Evolutionary conservation across 116 monocot genomes (phyloP), one percentile per base, ranked within the genome.

Genomic region (Trichopus zeylanicus): DNA sequence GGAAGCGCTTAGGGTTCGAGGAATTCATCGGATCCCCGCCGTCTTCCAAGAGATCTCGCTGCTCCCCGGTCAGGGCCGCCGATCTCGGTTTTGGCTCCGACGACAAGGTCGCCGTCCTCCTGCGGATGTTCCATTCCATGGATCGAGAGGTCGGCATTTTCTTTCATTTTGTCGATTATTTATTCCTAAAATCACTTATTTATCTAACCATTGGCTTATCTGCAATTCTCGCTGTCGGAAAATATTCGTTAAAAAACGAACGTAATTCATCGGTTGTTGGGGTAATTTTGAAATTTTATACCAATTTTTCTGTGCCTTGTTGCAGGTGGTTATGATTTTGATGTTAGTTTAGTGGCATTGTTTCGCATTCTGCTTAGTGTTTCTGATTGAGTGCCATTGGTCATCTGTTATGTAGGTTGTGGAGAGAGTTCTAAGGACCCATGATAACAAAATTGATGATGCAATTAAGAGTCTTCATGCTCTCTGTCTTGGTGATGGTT

Each of bases 1-100:
- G 88, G 52, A 88, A 88, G 71, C 83, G 88, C 24, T 60, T 81
- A 62, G 83, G 79, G 69, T 73, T 88, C 59, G 88, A 88, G 69
- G 88, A 88, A 66, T 72, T 74, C 74, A 80, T 88, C 72, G 88
- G 83, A 71, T 83, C 80, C 62, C 53, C 82, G 51, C 30, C 66
- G 48, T 55, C 63, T 32, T 16, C 73, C 21, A 77, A 83, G 42
- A 68, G 66, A 59, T 70, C 78, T 31, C 63, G 52, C 21, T 74
- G 60, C 83, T 68, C 63, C 4, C 66, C 79, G 1, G 23, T 60
- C 31, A n/a, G n/a, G n/a, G n/a, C 42, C 12, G 62, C 67, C 26
- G 73, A 77, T 15, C 56, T 73, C 64, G 79, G 53, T 21, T 54
- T 73, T 46, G 72, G 60, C 25, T 59, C 73, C 47, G 82, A 73